Evolutionary conservation across 345 rosid genomes (phyloP).

Genomic region (Hibiscus trionum): DNA sequence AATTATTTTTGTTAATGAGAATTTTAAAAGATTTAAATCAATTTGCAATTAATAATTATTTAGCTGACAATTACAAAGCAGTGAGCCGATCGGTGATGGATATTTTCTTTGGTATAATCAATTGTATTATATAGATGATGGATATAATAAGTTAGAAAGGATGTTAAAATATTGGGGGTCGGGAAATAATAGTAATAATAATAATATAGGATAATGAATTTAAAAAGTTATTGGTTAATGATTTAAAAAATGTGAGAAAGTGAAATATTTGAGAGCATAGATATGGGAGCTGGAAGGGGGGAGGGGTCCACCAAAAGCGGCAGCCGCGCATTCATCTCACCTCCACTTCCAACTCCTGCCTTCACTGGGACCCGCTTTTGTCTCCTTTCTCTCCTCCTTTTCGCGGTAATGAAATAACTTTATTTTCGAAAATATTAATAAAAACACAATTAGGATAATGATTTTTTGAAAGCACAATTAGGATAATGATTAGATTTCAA

Average conservation of each 20-base stretch:
- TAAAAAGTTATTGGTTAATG: not conserved
- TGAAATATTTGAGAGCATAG: slow-evolving; percentile 7
- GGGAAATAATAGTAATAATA: not conserved
- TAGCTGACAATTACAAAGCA: not conserved
- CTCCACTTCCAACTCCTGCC: slow-evolving; percentile 25
- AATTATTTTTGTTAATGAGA: not conserved
- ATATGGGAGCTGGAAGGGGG: not conserved
- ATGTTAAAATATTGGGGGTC: not conserved
- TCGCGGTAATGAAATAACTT: not conserved
- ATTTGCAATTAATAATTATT: not conserved
- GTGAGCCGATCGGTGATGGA: not conserved
- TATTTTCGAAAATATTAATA: not conserved
- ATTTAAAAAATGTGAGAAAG: not conserved
- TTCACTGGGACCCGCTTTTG: slow-evolving; percentile 30
- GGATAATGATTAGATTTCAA: slow-evolving; percentile 10
- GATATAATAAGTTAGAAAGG: not conserved
- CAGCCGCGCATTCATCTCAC: slow-evolving; percentile 39
- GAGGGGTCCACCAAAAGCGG: slow-evolving; percentile 43
- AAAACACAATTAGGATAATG: too few relatives aligned
- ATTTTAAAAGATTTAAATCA: too few relatives aligned
- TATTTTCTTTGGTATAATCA: not conserved
- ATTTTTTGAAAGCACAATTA: not conserved
- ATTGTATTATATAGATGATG: too few relatives aligned
- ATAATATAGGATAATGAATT: not conserved
- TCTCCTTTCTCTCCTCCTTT: slow-evolving; percentile 14